A percentile compares a stretch with the other conserved stretches of the same genome.
Evolutionary conservation across 176 grass and related monocot genomes (phyloP).

Genomic region (Avena insularis): DNA sequence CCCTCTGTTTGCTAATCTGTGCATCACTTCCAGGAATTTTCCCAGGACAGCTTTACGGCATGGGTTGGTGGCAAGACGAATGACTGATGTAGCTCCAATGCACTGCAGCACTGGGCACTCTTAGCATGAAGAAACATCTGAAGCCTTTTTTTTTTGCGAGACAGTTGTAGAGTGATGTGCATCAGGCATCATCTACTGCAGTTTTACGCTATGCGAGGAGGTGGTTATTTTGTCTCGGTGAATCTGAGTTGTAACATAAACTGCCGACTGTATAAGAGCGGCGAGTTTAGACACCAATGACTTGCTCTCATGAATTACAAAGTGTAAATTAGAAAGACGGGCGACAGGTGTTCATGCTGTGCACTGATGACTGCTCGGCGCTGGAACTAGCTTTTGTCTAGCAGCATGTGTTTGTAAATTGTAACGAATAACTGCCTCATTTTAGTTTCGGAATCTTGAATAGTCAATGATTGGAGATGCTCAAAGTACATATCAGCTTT

Average conservation of each 20-base stretch:
- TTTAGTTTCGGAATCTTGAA: slow-evolving; percentile 14
- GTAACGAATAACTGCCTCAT: not conserved
- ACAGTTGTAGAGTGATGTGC: not conserved
- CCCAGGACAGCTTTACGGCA: slow-evolving; percentile 74
- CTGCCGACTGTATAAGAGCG: not conserved
- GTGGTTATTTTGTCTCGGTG: slow-evolving; percentile 30
- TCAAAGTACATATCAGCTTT: not conserved
- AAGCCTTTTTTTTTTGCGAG: not conserved
- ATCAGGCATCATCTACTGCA: not conserved
- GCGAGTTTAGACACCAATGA: not conserved
- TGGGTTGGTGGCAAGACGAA: slow-evolving; percentile 53
- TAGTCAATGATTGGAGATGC: not conserved
- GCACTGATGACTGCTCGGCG: not conserved
- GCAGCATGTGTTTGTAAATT: slow-evolving; percentile 36
- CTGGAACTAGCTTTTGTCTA: not conserved
- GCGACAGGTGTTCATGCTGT: not conserved
- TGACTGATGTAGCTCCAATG: slow-evolving; percentile 33
- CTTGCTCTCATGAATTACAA: not conserved
- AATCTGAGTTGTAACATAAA: not conserved
- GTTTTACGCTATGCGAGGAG: slow-evolving; percentile 8
- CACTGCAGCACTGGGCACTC: slow-evolving; percentile 13
- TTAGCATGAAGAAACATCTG: slow-evolving; percentile 51
- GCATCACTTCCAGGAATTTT: slow-evolving; percentile 50
- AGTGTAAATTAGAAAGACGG: not conserved
- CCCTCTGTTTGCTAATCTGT: not conserved